phyloP scores from a whole-genome alignment of 305 asterid species.

The Solanum hybrid region DNA sequence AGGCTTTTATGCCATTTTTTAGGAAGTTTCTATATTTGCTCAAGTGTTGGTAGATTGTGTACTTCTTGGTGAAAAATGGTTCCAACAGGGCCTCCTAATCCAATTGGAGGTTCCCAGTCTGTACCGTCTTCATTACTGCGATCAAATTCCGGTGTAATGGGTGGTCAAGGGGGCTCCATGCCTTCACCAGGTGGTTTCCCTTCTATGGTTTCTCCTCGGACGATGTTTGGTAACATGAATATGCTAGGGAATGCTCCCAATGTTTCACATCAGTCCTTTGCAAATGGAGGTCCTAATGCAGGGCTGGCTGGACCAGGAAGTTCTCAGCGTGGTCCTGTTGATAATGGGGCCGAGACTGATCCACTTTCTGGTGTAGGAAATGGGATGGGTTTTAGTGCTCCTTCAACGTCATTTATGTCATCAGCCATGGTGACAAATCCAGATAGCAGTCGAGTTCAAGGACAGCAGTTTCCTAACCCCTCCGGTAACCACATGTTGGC shows the following conservation, averaged over 20 bases:
- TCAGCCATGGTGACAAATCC: slow-evolving; percentile 30
- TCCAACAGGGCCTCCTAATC: slow-evolving; percentile 49
- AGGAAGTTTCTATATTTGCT: background rate
- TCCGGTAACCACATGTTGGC: slow-evolving; percentile 48
- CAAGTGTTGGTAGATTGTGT: background rate
- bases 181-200: slow-evolving; percentile 54
- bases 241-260: slow-evolving; percentile 44
- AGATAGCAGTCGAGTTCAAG: slow-evolving; percentile 52
- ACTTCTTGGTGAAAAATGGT: slow-evolving; percentile 16
- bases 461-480: slow-evolving; percentile 47
- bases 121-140: slow-evolving; percentile 53
- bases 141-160: slow-evolving; percentile 60
- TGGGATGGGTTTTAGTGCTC: slow-evolving; percentile 48
- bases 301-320: too few relatives aligned
- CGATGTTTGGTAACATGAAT: slow-evolving; percentile 56
- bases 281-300: too few relatives aligned
- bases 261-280: too few relatives aligned
- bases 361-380: slow-evolving; percentile 33
- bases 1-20: background rate
- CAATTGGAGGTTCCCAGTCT: slow-evolving; percentile 51
- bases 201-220: slow-evolving; percentile 55
- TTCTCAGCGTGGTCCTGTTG: too few relatives aligned
- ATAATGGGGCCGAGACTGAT: too few relatives aligned
- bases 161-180: slow-evolving; percentile 73
- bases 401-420: slow-evolving; percentile 41